Percentiles rank a stretch among this genome's conserved stretches.
Conservation (phyloP, 768 basidiomycete species). For the Daedaleopsis sinensis region DNA sequence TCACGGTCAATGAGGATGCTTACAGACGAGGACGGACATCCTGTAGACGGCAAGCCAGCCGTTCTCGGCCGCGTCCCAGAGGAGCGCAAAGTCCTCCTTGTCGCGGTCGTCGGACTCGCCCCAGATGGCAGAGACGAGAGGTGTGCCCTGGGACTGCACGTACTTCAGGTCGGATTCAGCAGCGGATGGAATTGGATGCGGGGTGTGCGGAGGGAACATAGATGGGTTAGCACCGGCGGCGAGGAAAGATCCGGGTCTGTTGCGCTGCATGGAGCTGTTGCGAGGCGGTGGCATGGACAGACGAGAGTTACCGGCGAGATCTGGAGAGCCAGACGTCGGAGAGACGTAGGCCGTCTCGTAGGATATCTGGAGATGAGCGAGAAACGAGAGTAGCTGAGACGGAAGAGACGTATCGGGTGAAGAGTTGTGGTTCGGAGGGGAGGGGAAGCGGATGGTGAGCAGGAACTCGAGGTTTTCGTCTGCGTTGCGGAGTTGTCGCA, state of each 20-base stretch:
- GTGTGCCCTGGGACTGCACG: constrained; percentile 74
- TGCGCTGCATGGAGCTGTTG: constrained; percentile 48
- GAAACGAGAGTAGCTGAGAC: constrained; percentile 52
- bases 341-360: constrained; percentile 84
- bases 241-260: constrained; percentile 41
- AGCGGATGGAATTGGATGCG: constrained; percentile 79
- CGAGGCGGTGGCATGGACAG: constrained; percentile 52
- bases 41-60: constrained; percentile 83
- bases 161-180: constrained; percentile 77
- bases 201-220: constrained; percentile 81
- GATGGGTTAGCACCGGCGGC: constrained; percentile 40
- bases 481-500: constrained; percentile 8
- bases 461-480: constrained; percentile 41
- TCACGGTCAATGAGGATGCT: constrained; percentile 38
- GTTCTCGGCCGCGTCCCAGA: constrained; percentile 63
- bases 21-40: constrained; percentile 78
- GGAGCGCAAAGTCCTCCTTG: constrained; percentile 60
- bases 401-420: constrained; percentile 33
- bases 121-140: constrained; percentile 75
- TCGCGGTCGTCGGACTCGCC: constrained; percentile 49
- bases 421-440: constrained; percentile 34
- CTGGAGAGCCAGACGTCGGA: constrained; percentile 36
- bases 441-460: constrained; percentile 34
- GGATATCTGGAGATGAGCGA: constrained; percentile 74
- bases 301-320: constrained; percentile 29